A percentile compares a stretch with the other conserved stretches of the same genome.
These are phyloP conservation scores for Fusarium abutilonis DNA, from an alignment of 2,329 filamentous ascomycete genomes.

Conservation along the genomic window DNA sequence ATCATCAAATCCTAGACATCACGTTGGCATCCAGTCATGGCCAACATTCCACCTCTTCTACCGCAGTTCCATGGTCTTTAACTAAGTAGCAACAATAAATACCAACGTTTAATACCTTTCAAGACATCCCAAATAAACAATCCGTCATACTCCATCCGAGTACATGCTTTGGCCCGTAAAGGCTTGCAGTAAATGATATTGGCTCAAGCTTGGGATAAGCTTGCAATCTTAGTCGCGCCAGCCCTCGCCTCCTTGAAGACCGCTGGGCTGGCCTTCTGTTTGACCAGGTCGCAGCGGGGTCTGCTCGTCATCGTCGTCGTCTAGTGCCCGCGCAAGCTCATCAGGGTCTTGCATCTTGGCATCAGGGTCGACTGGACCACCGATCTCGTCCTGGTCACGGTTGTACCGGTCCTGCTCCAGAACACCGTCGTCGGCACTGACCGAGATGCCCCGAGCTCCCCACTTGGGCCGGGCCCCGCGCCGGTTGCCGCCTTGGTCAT, in stretches of 20 bases:
- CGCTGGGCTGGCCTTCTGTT: conserved; percentile 49
- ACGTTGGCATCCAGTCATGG: not conserved
- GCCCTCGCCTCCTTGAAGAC: conserved; percentile 58
- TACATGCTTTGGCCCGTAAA: conserved; percentile 16
- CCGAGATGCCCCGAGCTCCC: conserved; percentile 72
- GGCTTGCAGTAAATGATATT: conserved; percentile 12
- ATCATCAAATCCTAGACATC: conserved; percentile 1
- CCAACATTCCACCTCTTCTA: conserved; percentile 25
- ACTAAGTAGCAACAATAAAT: conserved; percentile 1
- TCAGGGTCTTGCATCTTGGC: conserved; percentile 74
- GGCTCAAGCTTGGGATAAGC: not conserved
- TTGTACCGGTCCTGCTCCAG: conserved; percentile 61
- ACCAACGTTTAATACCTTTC: conserved; percentile 4
- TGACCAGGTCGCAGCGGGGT: conserved; percentile 48
- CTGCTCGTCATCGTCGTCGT: conserved; percentile 61
- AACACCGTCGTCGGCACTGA: conserved; percentile 71
- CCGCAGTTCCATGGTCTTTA: conserved; percentile 3
- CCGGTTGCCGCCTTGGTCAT: conserved; percentile 44
- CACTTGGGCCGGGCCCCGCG: conserved; percentile 62
- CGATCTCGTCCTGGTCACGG: conserved; percentile 58
- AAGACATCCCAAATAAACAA: conserved; percentile 34
- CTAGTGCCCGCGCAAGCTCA: conserved; percentile 68
- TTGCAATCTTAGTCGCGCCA: conserved; percentile 53
- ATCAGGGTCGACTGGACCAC: conserved; percentile 64
- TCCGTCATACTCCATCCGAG: conserved; percentile 35